Conservation (phyloP, 345 rosid genomes). For the Aethionema arabicum region DNA sequence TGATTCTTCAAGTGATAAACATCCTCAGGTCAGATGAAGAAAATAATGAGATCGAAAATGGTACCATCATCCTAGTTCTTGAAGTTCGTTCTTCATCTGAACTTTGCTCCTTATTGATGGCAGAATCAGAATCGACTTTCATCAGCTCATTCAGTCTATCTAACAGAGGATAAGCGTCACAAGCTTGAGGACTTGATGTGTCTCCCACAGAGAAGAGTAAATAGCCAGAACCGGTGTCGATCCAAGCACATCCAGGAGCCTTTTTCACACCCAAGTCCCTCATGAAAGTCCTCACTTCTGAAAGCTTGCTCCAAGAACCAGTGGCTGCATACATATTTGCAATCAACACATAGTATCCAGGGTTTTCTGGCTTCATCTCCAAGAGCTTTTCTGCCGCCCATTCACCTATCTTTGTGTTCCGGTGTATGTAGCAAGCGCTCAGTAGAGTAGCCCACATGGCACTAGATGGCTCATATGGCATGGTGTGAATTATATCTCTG, state of each 20-base stretch:
- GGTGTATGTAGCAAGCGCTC: slow-evolving; percentile 61
- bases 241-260: slow-evolving; percentile 74
- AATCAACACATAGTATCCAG: slow-evolving; percentile 67
- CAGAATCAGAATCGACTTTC: slow-evolving; percentile 45
- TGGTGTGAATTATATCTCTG: slow-evolving; percentile 45
- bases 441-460: slow-evolving; percentile 72
- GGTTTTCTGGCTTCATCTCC: slow-evolving; percentile 57
- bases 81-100: slow-evolving; percentile 42
- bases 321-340: slow-evolving; percentile 79
- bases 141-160: slow-evolving; percentile 63
- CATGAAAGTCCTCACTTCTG: slow-evolving; percentile 64
- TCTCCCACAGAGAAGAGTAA: slow-evolving; percentile 58
- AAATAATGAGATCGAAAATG: slow-evolving; percentile 1
- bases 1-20: slow-evolving; percentile 14
- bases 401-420: slow-evolving; percentile 61
- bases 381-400: slow-evolving; percentile 76
- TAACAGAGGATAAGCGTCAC: slow-evolving; percentile 49
- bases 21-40: slow-evolving; percentile 3
- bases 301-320: slow-evolving; percentile 64
- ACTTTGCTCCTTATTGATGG: slow-evolving; percentile 23
- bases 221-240: slow-evolving; percentile 56
- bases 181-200: slow-evolving; percentile 44
- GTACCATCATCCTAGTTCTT: slow-evolving; percentile 36
- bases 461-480: slow-evolving; percentile 58
- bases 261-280: slow-evolving; percentile 69